A percentile compares a stretch with the other conserved stretches of the same genome.
Evolutionary conservation across 73 alveolate genomes (phyloP).

Genomic region (Paramecium octaurelia): DNA sequence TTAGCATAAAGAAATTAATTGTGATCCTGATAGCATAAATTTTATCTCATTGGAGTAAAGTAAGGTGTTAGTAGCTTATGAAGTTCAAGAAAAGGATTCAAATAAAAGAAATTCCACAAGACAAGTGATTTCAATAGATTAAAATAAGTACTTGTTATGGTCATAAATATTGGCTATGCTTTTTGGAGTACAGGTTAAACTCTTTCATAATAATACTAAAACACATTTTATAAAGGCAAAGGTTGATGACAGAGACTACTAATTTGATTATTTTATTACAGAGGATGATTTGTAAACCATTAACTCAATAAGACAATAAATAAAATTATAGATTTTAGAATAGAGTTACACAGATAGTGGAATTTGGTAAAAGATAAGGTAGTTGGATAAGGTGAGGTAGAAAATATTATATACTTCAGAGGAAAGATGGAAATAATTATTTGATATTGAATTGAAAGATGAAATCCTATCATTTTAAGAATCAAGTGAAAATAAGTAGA

Average conservation of each 20-base stretch:
- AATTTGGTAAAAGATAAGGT: neutral
- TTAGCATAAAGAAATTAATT: neutral
- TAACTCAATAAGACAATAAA: neutral
- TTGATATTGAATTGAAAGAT: conserved; percentile 9
- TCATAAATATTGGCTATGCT: neutral
- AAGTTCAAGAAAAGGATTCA: conserved; percentile 13
- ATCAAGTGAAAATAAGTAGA: neutral
- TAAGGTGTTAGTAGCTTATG: conserved; percentile 26
- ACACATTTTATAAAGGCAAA: neutral
- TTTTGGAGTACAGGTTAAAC: neutral
- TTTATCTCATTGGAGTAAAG: neutral
- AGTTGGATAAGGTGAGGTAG: neutral
- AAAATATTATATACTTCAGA: neutral
- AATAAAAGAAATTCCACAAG: neutral
- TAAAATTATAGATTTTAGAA: neutral
- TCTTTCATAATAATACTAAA: neutral
- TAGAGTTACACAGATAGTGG: neutral
- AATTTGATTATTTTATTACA: conserved; percentile 1
- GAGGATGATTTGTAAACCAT: neutral
- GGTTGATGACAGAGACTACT: neutral
- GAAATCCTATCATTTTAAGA: neutral
- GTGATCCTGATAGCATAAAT: conserved; percentile 17
- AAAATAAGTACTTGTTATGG: neutral
- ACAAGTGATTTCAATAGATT: neutral
- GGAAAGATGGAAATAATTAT: conserved; percentile 17